Evolutionary conservation across 75 land plant species (phyloP), one percentile per base, ranked within the genome.

Genomic region (Gnetum montanum): DNA sequence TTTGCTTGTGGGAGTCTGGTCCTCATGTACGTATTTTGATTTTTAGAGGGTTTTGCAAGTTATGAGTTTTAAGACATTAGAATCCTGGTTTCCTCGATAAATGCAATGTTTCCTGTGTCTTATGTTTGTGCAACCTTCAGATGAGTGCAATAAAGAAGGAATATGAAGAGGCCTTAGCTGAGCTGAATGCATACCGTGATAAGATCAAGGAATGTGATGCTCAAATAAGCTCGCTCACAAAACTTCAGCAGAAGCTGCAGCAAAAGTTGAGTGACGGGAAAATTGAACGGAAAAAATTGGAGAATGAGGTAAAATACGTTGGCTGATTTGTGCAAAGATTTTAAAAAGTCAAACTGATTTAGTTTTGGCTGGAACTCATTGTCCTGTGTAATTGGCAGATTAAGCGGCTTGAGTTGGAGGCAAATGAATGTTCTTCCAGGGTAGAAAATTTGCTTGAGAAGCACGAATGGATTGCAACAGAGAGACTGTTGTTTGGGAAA

Each of bases 271-370:
- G 78, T 54, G 99, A 95, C 65, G 52, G 61, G 34, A 79, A 69
- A 60, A 59, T 95, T 35, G 82, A 90, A 37, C 76, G 70, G 62
- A 95, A 92, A 70, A 90, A 76, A 66, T n/a, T 90, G 72, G 91
- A 86, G 54, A 95, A 95, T 81, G 99, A 95, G 88, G 99, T 95
- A 53, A n/a, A n/a, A n/a, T n/a, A n/a, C n/a, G n/a, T n/a, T n/a
- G n/a, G n/a, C n/a, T n/a, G n/a, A 26, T 38, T 58, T 45, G 26
- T n/a, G n/a, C n/a, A 58, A 34, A 41, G 12, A 5, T 58, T 58
- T 19, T 24, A 58, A 5, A 48, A 8, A 8, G 15, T 8, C 23
- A 48, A 48, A 8, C 50, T 11, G 11, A 11, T 11, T 11, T 15
- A 11, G 13, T 11, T 11, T 40, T 40, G 11, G 15, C 43, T 15